phyloP scores from a whole-genome alignment of 345 rosid species.

The Leavenworthia alabamica region DNA sequence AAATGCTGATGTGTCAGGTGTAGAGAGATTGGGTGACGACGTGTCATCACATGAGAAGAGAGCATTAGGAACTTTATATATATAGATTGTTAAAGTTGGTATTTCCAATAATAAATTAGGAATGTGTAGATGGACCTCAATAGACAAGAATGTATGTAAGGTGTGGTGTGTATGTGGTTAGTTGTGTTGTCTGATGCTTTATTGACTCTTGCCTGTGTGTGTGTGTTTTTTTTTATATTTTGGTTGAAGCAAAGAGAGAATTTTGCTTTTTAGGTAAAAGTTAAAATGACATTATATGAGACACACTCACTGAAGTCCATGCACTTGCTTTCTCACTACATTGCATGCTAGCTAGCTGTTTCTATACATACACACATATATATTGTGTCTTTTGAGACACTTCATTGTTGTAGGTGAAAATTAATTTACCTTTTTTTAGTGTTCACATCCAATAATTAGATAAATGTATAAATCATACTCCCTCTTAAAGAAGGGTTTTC shows the following conservation, averaged over 20 bases:
- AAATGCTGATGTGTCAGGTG: too few relatives aligned
- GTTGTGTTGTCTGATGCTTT: slow-evolving; percentile 30
- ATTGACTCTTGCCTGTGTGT: slow-evolving; percentile 17
- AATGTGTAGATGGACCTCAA: slow-evolving; percentile 15
- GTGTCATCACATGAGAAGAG: too few relatives aligned
- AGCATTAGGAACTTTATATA: too few relatives aligned
- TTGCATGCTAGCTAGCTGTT: slow-evolving; percentile 32
- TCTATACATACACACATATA: background rate
- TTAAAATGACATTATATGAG: slow-evolving; percentile 21
- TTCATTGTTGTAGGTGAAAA: background rate
- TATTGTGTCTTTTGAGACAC: background rate
- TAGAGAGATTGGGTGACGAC: too few relatives aligned
- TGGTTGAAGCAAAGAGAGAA: slow-evolving; percentile 22
- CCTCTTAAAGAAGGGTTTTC: too few relatives aligned
- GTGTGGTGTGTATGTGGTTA: slow-evolving; percentile 31
- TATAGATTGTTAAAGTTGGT: too few relatives aligned
- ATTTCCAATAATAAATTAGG: slow-evolving; percentile 1
- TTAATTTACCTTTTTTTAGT: background rate
- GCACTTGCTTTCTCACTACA: slow-evolving; percentile 32
- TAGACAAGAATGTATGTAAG: slow-evolving; percentile 7
- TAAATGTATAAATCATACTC: background rate
- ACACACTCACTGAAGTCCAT: slow-evolving; percentile 35
- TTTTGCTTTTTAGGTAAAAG: slow-evolving; percentile 31
- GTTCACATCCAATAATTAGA: background rate
- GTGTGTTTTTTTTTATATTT: background rate